phyloP scores from a whole-genome alignment of 345 rosid species.

The Ceriops zippeliana region DNA sequence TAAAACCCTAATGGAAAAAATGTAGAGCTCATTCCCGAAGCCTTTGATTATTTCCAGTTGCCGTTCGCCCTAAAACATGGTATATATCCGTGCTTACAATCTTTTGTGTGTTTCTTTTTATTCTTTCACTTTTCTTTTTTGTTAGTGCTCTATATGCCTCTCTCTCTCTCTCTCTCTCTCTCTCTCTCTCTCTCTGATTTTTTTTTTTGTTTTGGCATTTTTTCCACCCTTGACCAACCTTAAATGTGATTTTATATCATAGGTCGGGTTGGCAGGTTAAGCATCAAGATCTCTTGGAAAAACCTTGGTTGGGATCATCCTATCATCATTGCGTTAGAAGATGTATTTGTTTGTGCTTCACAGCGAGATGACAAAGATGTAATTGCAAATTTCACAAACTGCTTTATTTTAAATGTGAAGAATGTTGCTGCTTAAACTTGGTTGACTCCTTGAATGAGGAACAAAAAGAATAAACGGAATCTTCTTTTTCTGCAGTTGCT shows the following conservation, averaged over 20 bases:
- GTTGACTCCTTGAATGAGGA: too few relatives aligned
- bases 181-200: not conserved
- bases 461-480: not conserved
- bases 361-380: slow-evolving; percentile 80
- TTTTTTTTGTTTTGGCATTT: not conserved
- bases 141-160: not conserved
- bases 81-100: slow-evolving; percentile 5
- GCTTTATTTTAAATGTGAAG: not conserved
- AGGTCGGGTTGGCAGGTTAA: slow-evolving; percentile 73
- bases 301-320: slow-evolving; percentile 72
- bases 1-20: slow-evolving; percentile 20
- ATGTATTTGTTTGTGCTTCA: slow-evolving; percentile 64
- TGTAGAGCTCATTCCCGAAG: slow-evolving; percentile 75
- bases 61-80: slow-evolving; percentile 83
- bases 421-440: too few relatives aligned
- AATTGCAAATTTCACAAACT: not conserved
- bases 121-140: not conserved
- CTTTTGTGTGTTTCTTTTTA: not conserved
- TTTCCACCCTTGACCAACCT: not conserved
- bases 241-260: slow-evolving; percentile 4
- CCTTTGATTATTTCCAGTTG: slow-evolving; percentile 82
- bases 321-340: slow-evolving; percentile 61
- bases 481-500: not conserved
- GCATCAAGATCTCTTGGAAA: slow-evolving; percentile 82
- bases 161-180: not conserved